Evolutionary conservation across 179 eudicot genomes (phyloP), one percentile per base, ranked within the genome.

Genomic region (Silene coronaria): DNA sequence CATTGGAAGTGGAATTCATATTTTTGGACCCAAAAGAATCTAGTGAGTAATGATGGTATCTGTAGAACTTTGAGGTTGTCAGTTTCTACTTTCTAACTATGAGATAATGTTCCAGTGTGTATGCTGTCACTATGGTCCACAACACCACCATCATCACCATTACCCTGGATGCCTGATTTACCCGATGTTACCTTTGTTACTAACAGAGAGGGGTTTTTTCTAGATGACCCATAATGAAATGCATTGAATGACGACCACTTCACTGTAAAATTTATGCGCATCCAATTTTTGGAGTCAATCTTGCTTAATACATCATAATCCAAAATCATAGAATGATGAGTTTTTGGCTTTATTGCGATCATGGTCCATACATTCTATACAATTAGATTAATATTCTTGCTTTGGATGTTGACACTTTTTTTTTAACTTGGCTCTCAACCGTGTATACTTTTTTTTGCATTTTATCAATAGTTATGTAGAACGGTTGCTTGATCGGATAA

Each of bases 401-500:
- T 34, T 16, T 14, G 21, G 6, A 46, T 64, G 46, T 57, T 64
- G 63, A 38, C 59, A 46, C 7, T 63, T 57, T 67, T 67, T 74
- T 23, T 58, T 7, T 42, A 8, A 42, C 48, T 5, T 22, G 58
- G 21, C 69, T 45, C 53, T 30, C 17, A 27, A 36, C 53, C 75
- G 26, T 60, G 46, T 74, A 26, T 51, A 36, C 59, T 84, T 34
- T 42, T 34, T 42, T 19, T 36, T 86, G 61, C 79, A 13, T 62
- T 62, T 66, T 45, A 55, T 71, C 68, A 17, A 80, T 79, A 95
- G 99, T 76, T 95, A 95, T 80, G 97, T 95, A 60, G 97, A 92
- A 81, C 91, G 99, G 82, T 82, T 95, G 83, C 97, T 95, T 67
- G 97, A 95, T 81, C 96, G 97, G 57, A 86, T 95, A 71, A 90